Percentiles rank a stretch among this genome's conserved stretches.
Evolutionary conservation across 208 protist genomes (phyloP).

Genomic region (Crithidia bombi): DNA sequence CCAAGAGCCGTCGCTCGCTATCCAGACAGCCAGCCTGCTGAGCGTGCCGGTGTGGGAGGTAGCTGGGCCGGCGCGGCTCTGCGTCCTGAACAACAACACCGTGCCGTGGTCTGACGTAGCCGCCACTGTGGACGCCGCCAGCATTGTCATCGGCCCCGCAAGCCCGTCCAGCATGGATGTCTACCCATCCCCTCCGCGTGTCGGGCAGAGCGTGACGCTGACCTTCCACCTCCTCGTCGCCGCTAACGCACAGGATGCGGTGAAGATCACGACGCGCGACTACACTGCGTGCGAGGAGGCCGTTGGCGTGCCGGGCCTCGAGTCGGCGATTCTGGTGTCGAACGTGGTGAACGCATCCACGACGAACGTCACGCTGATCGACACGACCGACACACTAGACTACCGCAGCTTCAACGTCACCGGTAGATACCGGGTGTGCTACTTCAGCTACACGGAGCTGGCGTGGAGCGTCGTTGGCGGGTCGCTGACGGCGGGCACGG

Average conservation of each 20-base stretch:
- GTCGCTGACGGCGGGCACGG: constrained; percentile 41
- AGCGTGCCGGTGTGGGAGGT: constrained; percentile 74
- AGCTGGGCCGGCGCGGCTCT: constrained; percentile 63
- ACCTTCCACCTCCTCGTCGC: constrained; percentile 67
- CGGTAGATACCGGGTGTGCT: constrained; percentile 78
- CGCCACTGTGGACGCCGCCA: constrained; percentile 35
- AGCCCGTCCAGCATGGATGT: constrained; percentile 68
- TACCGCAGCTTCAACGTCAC: constrained; percentile 83
- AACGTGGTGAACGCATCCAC: constrained; percentile 39
- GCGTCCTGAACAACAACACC: constrained; percentile 39
- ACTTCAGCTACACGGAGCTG: constrained; percentile 70
- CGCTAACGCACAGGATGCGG: constrained; percentile 50
- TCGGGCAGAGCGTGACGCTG: constrained; percentile 86
- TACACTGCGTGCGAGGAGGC: constrained; percentile 58
- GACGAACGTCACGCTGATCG: constrained; percentile 58
- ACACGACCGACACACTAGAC: constrained; percentile 65
- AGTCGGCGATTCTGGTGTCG: constrained; percentile 39
- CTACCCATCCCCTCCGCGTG: constrained; percentile 74
- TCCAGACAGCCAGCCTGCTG: constrained; percentile 50
- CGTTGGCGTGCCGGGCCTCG: constrained; percentile 43
- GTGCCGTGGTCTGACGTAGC: constrained; percentile 72
- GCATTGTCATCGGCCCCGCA: constrained; percentile 45
- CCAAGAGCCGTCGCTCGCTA: constrained; percentile 55
- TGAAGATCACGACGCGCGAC: constrained; percentile 52
- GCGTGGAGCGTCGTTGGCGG: constrained; percentile 81